Conservation (phyloP, 139 green algal genomes). For the Closterium sp. region DNA sequence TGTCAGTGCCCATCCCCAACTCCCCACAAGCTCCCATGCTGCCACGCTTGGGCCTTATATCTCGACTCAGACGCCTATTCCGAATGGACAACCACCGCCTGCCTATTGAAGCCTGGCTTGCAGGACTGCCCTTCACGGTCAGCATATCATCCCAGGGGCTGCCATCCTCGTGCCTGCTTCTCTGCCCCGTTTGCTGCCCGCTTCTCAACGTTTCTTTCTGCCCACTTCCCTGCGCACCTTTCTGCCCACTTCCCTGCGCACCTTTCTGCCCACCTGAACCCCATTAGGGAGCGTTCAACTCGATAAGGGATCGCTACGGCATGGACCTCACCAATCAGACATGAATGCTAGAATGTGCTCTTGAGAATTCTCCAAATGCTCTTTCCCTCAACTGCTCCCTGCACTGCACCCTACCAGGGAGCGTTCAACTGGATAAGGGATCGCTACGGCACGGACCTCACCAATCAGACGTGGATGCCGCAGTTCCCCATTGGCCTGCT, state of each 20-base stretch:
- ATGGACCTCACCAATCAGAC: slow-evolving; percentile 9
- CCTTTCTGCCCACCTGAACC: no score
- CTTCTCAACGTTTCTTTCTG: no score
- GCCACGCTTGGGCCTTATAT: neutral
- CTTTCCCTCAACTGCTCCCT: neutral
- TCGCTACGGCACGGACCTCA: neutral
- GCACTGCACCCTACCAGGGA: neutral
- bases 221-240: no score
- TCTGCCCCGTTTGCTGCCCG: no score
- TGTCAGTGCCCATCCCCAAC: no score
- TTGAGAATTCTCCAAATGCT: no score
- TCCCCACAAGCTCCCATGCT: slow-evolving; percentile 9
- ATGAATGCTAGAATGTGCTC: no score
- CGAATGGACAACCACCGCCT: slow-evolving; percentile 15
- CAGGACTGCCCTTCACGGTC: neutral
- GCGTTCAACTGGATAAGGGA: neutral
- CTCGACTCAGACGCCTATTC: slow-evolving; percentile 11
- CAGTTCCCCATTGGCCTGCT: neutral
- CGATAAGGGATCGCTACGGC: neutral
- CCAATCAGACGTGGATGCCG: slow-evolving; percentile 18
- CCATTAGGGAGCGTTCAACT: neutral
- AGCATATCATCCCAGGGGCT: no score
- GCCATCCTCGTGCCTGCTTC: no score
- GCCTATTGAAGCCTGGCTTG: neutral
- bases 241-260: no score